Evolutionary conservation across 2,329 filamentous ascomycete genomes (phyloP).

Genomic region (Eutypella sp.): DNA sequence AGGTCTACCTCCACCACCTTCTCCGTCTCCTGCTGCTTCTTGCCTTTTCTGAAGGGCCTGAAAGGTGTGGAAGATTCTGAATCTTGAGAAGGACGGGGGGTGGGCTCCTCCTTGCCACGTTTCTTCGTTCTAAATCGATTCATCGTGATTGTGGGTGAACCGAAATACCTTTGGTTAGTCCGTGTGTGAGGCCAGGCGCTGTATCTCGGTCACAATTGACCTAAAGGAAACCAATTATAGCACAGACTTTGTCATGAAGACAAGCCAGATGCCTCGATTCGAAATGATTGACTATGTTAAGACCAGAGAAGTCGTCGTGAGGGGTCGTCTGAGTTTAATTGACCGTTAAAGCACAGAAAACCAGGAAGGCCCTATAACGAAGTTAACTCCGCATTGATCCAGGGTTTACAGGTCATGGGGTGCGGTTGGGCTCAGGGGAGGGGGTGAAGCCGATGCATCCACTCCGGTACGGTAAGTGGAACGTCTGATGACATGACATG

Average conservation of each 20-base stretch:
- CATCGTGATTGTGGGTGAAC: constrained; percentile 43
- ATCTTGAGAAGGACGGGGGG: constrained; percentile 48
- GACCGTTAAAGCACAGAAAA: not conserved
- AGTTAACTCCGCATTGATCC: not conserved
- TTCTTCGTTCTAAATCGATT: constrained; percentile 74
- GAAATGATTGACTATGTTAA: not conserved
- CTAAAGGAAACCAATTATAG: not conserved
- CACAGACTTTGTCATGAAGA: not conserved
- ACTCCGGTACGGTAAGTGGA: not conserved
- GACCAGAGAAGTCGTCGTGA: not conserved
- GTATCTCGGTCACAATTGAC: not conserved
- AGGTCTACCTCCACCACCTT: constrained; percentile 69
- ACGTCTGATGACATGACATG: not conserved
- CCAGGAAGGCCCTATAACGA: not conserved
- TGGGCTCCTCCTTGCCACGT: constrained; percentile 58
- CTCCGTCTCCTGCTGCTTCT: constrained; percentile 51
- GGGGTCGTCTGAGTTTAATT: not conserved
- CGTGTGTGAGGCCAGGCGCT: not conserved
- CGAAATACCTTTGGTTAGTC: not conserved
- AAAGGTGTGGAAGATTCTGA: constrained; percentile 49
- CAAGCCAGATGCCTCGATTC: not conserved
- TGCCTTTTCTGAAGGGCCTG: constrained; percentile 49
- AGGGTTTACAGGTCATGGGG: not conserved
- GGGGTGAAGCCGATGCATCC: not conserved
- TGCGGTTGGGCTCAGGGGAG: not conserved